Base-by-base conservation (phyloP, 2,329 filamentous ascomycete genomes). In the Colletotrichum higginsianum region DNA sequence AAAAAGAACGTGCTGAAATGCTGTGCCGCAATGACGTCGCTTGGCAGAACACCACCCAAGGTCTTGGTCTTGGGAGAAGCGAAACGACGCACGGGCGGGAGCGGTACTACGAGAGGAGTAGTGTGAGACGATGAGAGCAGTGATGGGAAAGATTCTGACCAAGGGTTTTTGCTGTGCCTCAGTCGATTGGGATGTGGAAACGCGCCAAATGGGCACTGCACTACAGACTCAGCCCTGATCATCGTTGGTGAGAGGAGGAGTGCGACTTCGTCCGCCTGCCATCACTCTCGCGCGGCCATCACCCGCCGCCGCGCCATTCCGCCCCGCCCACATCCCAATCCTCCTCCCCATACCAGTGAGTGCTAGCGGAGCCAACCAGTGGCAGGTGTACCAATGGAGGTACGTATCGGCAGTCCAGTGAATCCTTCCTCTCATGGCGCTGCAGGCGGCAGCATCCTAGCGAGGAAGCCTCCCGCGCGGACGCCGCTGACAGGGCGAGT, bases 1-100 rank as follows among this genome's bases (percentile, higher is more conserved):
- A 58, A 46, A 65, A 44, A 38, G 66, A 52, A 47, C 66, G 26
- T 26, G 9, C 21, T 35, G 18, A 16, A 46, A 46, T 26, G 35
- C 62, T 60, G 67, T 70, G 67, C 67, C 67, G 55, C 67, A 56
- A 61, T 66, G 67, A 70, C 67, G 62, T 61, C 66, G 61, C 35
- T 70, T 70, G 67, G 67, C 67, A 23, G n/a, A 58, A 21, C 44
- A 47, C 26, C 67, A 60, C 61, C 40, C 44, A 55, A 35, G 56
- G 66, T 57, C 66, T 60, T 58, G 66, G 61, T 57, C 66, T 65
- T 58, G 66, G 35, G 50, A 52, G 23, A 18, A 44, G 65, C 46
- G 57, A 23, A 30, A 35, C 57, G 21, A 23, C 15, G 42, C 15
- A 35, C 18, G 5, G 53, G 53, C 12, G 38, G 55, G n/a, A 23